A percentile compares a stretch with the other conserved stretches of the same genome.
These are phyloP conservation scores for Irpex sp. DNA, from an alignment of 1,284 basidiomycete species.

Conservation along the genomic window DNA sequence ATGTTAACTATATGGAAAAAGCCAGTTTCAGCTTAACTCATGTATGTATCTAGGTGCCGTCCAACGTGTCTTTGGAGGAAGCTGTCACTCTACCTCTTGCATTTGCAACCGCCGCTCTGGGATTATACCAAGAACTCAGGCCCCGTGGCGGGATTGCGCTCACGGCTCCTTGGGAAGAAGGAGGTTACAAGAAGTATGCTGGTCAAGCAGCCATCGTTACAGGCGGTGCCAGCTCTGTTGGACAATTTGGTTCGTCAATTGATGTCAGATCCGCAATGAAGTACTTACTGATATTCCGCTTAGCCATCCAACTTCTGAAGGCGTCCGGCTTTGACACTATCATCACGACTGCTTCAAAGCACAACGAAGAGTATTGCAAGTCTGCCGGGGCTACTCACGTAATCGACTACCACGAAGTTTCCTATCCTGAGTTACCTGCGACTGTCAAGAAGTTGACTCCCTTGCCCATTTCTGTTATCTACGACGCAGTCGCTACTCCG, in stretches of 20 bases:
- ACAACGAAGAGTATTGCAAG: constrained; percentile 26
- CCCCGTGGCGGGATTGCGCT: constrained; percentile 13
- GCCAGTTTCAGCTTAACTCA: neutral
- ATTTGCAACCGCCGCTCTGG: constrained; percentile 15
- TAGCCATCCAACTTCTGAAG: constrained; percentile 26
- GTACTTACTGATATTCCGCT: neutral
- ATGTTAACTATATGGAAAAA: neutral
- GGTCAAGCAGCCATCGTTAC: constrained; percentile 30
- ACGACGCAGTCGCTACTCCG: constrained; percentile 25
- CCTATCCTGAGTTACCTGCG: constrained; percentile 8
- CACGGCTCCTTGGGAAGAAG: constrained; percentile 15
- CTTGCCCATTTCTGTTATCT: constrained; percentile 13
- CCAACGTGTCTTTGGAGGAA: constrained; percentile 16
- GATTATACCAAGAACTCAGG: constrained; percentile 15
- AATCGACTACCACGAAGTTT: constrained; percentile 19
- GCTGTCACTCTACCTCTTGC: constrained; percentile 18
- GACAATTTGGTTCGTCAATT: constrained; percentile 28
- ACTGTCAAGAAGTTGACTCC: constrained; percentile 10
- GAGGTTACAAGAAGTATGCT: constrained; percentile 23
- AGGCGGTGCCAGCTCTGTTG: constrained; percentile 34
- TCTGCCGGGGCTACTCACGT: constrained; percentile 30
- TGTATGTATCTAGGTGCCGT: constrained; percentile 10
- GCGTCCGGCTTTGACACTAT: constrained; percentile 22
- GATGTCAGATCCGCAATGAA: neutral
- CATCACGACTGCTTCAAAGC: constrained; percentile 24